These are phyloP conservation scores for Fusarium sp. DNA, from an alignment of 2,329 filamentous ascomycete species.

Conservation along the genomic window DNA sequence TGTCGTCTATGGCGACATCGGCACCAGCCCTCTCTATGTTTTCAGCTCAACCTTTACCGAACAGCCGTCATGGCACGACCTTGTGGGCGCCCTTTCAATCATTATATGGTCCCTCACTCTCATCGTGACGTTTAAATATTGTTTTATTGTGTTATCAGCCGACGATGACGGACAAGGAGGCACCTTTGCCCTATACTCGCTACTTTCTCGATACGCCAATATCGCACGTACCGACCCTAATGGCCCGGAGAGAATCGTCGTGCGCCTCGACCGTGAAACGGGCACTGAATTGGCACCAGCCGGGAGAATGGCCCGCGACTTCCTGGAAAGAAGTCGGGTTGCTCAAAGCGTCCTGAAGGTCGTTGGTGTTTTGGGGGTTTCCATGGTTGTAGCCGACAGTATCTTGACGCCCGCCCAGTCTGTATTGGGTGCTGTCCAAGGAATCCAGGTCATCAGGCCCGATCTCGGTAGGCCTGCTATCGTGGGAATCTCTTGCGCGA, in stretches of 20 bases:
- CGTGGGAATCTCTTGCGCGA: conserved; percentile 72
- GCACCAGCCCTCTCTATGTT: conserved; percentile 75
- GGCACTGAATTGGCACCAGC: conserved; percentile 66
- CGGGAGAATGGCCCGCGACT: conserved; percentile 64
- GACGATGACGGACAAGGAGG: conserved; percentile 79
- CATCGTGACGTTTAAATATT: conserved; percentile 77
- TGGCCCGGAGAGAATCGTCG: conserved; percentile 58
- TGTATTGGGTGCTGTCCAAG: conserved; percentile 76
- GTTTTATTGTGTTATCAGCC: conserved; percentile 72
- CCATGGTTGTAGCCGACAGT: conserved; percentile 74
- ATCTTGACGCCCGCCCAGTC: conserved; percentile 77
- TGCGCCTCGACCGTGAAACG: conserved; percentile 69
- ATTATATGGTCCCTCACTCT: conserved; percentile 76
- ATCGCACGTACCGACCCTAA: conserved; percentile 71
- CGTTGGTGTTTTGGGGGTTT: conserved; percentile 73
- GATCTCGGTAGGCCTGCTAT: conserved; percentile 68
- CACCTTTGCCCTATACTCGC: conserved; percentile 74
- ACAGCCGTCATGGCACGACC: conserved; percentile 66
- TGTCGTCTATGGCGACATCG: conserved; percentile 78
- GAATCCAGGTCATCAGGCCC: conserved; percentile 67
- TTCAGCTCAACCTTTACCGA: conserved; percentile 74
- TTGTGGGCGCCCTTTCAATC: conserved; percentile 74
- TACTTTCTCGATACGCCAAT: conserved; percentile 69
- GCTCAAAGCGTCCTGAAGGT: conserved; percentile 67
- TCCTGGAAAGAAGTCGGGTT: conserved; percentile 67